A percentile compares a stretch with the other conserved stretches of the same genome.
These are phyloP conservation scores for Diplodia mutila DNA, from an alignment of 2,329 filamentous ascomycete genomes.

Conservation along the genomic window DNA sequence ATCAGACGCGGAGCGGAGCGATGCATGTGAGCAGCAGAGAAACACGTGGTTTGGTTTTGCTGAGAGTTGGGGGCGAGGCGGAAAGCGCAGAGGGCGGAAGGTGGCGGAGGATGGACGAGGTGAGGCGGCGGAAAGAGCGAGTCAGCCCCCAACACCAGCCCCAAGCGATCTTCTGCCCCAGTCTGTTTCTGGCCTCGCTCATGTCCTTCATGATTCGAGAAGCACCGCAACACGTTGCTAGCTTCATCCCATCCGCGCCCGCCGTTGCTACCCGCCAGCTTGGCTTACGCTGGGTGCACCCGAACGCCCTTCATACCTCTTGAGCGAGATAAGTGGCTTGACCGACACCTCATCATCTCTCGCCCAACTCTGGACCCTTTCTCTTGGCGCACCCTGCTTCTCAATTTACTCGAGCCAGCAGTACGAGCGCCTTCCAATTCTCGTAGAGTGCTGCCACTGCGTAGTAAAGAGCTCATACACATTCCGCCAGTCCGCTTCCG, in stretches of 20 bases:
- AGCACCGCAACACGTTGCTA: neutral
- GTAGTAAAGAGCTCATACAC: no score
- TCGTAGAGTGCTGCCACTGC: no score
- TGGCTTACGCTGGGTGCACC: neutral
- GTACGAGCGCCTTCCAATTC: no score
- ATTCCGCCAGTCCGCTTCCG: neutral
- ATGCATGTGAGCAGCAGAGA: neutral
- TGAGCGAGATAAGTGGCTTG: no score
- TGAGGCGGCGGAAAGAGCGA: neutral
- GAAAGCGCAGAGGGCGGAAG: neutral
- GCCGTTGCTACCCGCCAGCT: neutral
- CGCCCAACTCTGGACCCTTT: neutral
- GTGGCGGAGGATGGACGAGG: neutral
- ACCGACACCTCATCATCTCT: neutral
- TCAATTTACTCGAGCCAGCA: no score
- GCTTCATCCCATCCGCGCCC: neutral
- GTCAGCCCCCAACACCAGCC: slow-evolving; percentile 14
- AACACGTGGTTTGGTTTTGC: neutral
- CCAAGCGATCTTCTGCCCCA: neutral
- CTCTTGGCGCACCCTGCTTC: neutral
- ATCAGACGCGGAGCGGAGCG: neutral
- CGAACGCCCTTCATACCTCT: no score
- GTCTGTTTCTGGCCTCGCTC: neutral
- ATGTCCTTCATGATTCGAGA: slow-evolving; percentile 1
- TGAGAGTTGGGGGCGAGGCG: neutral